Evolutionary conservation across 2,329 filamentous ascomycete species (phyloP), one percentile per base, ranked within the genome.

Genomic region (Chrysosporium queenslandicum): DNA sequence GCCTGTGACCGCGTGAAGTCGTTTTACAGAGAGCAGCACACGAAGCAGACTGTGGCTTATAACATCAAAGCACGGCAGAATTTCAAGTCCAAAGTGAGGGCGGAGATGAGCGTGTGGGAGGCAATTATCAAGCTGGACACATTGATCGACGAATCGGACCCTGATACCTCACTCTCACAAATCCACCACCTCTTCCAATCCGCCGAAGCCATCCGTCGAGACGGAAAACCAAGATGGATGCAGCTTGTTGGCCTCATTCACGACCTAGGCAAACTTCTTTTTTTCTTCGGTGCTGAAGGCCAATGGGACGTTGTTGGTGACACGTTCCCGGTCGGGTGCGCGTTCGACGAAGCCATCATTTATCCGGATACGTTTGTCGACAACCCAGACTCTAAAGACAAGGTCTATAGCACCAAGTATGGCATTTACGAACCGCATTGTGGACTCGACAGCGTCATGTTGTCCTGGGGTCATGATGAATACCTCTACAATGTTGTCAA

Each of bases 81-180:
- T 51, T 87, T 88, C 72, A 73, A 82, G 67, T 77, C 76, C 58
- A 79, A 82, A 58, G 78, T 78, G 1, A 80, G 86, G 50, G 81
- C 84, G 14, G 77, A 85, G 67, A 88, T 95, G 86, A 85, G 83
- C 56, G 77, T 95, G 66, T 94, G 89, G 89, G 77, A 94, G 67
- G 89, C 89, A 23, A 92, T 94, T 72, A 86, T 94, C 77, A 91
- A 88, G 71, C 83, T 94, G 64, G 87, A 94, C 77, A 89, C 86
- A 0, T 78, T 94, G 49, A 86, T 94, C 68, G 89, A 95, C 71
- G 86, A 94, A 70, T 89, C 84, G 16, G 89, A 95, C 71, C 89
- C 89, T 1, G 88, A 95, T 72, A 94, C 89, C 41, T 82, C 80
- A 46, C 82, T 95, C 56, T 85, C 82, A 23, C 89, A 94, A 73